Conservation (phyloP, 2,329 filamentous ascomycete species). For the Arthroderma sp. region DNA sequence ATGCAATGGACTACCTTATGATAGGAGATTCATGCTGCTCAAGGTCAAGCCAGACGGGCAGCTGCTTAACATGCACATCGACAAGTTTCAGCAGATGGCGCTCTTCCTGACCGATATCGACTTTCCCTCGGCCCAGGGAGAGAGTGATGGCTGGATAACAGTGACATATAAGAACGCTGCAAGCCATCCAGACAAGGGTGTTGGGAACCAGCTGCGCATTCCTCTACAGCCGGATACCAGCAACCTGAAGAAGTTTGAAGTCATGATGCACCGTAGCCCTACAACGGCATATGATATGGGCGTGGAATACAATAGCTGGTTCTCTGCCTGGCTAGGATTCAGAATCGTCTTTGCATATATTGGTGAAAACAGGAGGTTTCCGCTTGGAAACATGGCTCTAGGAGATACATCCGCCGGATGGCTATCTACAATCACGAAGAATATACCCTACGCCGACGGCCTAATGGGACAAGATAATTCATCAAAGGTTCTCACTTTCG, state of each 20-base stretch:
- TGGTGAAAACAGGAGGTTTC: slow-evolving; percentile 46
- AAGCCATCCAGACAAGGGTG: background rate
- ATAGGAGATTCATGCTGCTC: slow-evolving; percentile 60
- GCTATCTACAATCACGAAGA: slow-evolving; percentile 14
- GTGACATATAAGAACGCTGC: slow-evolving; percentile 29
- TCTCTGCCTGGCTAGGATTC: slow-evolving; percentile 54
- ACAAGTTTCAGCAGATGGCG: slow-evolving; percentile 46
- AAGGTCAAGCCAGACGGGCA: slow-evolving; percentile 32
- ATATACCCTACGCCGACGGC: background rate
- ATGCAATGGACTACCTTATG: slow-evolving; percentile 51
- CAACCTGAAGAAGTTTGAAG: slow-evolving; percentile 37
- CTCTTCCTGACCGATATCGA: slow-evolving; percentile 52
- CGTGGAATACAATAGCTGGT: slow-evolving; percentile 49
- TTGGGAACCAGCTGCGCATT: slow-evolving; percentile 39
- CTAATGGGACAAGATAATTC: background rate
- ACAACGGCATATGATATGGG: slow-evolving; percentile 54
- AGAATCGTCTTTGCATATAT: slow-evolving; percentile 52
- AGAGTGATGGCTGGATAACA: slow-evolving; percentile 23
- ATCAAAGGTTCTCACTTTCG: slow-evolving; percentile 51
- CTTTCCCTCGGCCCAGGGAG: slow-evolving; percentile 15
- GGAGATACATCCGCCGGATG: slow-evolving; percentile 14
- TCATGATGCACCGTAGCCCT: slow-evolving; percentile 50
- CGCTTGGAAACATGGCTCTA: slow-evolving; percentile 49
- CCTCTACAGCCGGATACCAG: slow-evolving; percentile 44
- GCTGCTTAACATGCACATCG: slow-evolving; percentile 49